Evolutionary conservation across 495 filamentous ascomycete genomes (phyloP), one percentile per base, ranked within the genome.

Genomic region (Aspergillus egyptiacus): DNA sequence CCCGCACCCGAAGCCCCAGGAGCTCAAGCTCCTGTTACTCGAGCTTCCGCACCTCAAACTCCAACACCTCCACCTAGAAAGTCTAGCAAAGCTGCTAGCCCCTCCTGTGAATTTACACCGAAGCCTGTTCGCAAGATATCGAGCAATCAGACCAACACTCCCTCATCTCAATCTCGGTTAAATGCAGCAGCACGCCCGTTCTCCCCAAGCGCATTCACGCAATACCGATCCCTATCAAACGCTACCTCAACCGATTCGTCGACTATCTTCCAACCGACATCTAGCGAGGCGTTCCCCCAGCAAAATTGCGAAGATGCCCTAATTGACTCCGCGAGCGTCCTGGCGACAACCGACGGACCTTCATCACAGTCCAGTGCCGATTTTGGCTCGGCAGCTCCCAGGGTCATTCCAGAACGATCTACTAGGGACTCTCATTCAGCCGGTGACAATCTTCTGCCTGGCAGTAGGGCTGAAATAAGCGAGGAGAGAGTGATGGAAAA

Each of bases 391-490:
- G 1, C 33, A 10, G 9, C 6, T 18, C 30, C 18, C 19, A 23
- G 9, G 6, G 10, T 15, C 6, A 15, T 18, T 4, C 15, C 25
- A n/a, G 10, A 1, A 6, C 19, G n/a, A 41, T 6, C 10, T 6
- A 2, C 27, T 13, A 11, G 24, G 20, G 17, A 32, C 2, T 13
- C 9, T 7, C 46, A 46, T 30, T 43, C 34, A 6, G 27, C 46
- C 39, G 48, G 49, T 0, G 41, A 61, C 15, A 37, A 58, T 37
- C 27, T 58, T 18, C 40, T 61, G 8, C 51, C 50, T 19, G 51
- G 58, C 2, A 13, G 24, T 7, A 17, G 19, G 13, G 10, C 23
- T 23, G n/a, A n/a, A n/a, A n/a, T n/a, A n/a, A n/a, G n/a, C n/a
- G n/a, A n/a, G n/a, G n/a, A n/a, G n/a, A n/a, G n/a, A n/a, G n/a